Base-by-base conservation (phyloP, 2,329 filamentous ascomycete genomes). In the Fusarium sterilihyphosum region DNA sequence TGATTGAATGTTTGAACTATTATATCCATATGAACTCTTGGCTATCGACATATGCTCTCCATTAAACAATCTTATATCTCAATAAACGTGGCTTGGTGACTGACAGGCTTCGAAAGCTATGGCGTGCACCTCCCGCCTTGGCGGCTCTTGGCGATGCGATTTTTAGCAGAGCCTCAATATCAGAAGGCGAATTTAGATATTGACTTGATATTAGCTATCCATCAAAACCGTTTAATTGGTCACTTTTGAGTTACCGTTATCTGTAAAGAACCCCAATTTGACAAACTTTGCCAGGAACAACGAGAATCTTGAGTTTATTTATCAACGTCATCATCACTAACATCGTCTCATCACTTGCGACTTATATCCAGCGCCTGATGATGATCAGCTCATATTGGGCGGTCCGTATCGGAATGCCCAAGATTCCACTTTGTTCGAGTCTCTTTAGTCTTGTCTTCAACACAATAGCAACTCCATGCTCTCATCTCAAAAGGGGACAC, bases 81-180 rank as follows among this genome's bases (percentile, higher is more conserved):
- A 5, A n/a, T 0, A 3, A 52, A 24, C 8, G 6, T 52, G 4
- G 16, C 12, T 20, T 8, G 12, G 31, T 24, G 13, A 24, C 17
- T 20, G 29, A 35, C 22, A 24, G 29, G 29, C 17, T 35, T 35
- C 8, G 22, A 24, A 14, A 35, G 22, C 31, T 24, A 10, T 24
- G 49, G 49, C 29, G 49, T 24, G 17, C 40, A 60, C 18, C 46
- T 53, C 65, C 65, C 67, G 65, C 50, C 65, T 69, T 70, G 58
- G 63, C 63, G 41, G 8, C 9, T 9, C 65, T 70, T 68, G 65
- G 67, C 65, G 40, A 43, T 43, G 8, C 12, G 22, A n/a, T 37
- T 24, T 20, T 3, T 2, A 46, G 50, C 65, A 70, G 67, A 70
- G 67, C 67, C 67, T 64, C 67, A 65, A 22, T 24, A 37, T 20